A percentile compares a stretch with the other conserved stretches of the same genome.
Conservation (phyloP, 2,329 filamentous ascomycete species). For the Ampelomyces quisqualis region DNA sequence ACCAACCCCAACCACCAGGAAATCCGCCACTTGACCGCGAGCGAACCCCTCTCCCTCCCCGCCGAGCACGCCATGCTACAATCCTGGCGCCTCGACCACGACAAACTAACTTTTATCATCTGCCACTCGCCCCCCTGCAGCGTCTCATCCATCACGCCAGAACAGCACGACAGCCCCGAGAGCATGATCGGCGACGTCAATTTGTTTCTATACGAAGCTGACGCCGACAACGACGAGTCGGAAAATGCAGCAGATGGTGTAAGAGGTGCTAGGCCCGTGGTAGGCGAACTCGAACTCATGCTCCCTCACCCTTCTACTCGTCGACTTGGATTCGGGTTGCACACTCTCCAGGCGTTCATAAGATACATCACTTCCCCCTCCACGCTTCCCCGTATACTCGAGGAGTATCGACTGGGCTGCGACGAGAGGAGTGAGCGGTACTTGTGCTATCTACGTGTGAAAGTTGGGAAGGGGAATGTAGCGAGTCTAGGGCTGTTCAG, state of each 20-base stretch:
- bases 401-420: slow-evolving; percentile 51
- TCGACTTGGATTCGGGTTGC: slow-evolving; percentile 64
- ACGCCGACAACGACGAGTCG: slow-evolving; percentile 21
- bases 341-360: slow-evolving; percentile 67
- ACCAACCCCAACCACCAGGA: slow-evolving; percentile 36
- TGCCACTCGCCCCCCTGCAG: slow-evolving; percentile 49
- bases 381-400: slow-evolving; percentile 57
- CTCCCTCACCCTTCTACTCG: slow-evolving; percentile 63
- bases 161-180: slow-evolving; percentile 55
- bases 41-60: slow-evolving; percentile 74
- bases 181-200: slow-evolving; percentile 55
- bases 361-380: slow-evolving; percentile 58
- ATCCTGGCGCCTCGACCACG: slow-evolving; percentile 77
- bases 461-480: slow-evolving; percentile 60
- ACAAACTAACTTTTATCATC: slow-evolving; percentile 91
- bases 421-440: slow-evolving; percentile 10
- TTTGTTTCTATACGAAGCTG: slow-evolving; percentile 66
- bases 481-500: slow-evolving; percentile 63
- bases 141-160: slow-evolving; percentile 5
- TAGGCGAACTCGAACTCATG: slow-evolving; percentile 86
- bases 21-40: slow-evolving; percentile 82
- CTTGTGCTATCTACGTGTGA: slow-evolving; percentile 58
- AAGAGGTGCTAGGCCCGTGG: slow-evolving; percentile 22
- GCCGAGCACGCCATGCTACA: slow-evolving; percentile 89
- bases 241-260: slow-evolving; percentile 15